Conservation (phyloP, 106 monocot genomes). For the Hemerocallis citrina region DNA sequence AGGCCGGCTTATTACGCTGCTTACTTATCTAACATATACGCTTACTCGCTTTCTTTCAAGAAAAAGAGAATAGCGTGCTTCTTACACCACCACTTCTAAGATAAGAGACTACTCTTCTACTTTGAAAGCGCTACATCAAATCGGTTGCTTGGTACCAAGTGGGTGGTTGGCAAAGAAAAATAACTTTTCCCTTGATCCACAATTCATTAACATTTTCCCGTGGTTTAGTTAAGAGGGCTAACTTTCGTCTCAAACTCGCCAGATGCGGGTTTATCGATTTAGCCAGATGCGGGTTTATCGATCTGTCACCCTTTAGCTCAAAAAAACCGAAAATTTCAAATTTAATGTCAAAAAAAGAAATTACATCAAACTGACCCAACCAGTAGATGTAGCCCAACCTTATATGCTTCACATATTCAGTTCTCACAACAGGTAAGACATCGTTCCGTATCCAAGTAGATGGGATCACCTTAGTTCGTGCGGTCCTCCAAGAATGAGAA, state of each 20-base stretch:
- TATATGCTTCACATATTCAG: too few species aligned
- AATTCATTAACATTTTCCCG: too few species aligned
- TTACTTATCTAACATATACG: not conserved
- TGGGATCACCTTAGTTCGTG: not conserved
- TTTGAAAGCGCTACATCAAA: slow-evolving; percentile 8
- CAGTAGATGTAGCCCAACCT: too few species aligned
- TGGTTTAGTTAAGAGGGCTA: too few species aligned
- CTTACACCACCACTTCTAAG: too few species aligned
- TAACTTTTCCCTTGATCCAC: too few species aligned
- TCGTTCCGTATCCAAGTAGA: not conserved
- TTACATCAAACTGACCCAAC: not conserved
- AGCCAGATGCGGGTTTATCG: not conserved
- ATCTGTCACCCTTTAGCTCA: too few species aligned
- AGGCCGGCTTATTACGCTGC: too few species aligned
- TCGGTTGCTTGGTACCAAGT: slow-evolving; percentile 12
- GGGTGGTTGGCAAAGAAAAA: slow-evolving; percentile 8
- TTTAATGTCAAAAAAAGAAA: not conserved
- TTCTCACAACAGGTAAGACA: not conserved
- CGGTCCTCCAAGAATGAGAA: not conserved
- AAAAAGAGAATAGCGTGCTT: slow-evolving; percentile 3
- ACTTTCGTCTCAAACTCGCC: not conserved
- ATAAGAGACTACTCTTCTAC: slow-evolving; percentile 4
- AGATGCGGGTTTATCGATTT: not conserved
- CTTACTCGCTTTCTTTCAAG: slow-evolving; percentile 5
- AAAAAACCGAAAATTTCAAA: not conserved